Evolutionary conservation across 768 basidiomycete genomes (phyloP), one percentile per base, ranked within the genome.

Genomic region (Suillus clintonianus): DNA sequence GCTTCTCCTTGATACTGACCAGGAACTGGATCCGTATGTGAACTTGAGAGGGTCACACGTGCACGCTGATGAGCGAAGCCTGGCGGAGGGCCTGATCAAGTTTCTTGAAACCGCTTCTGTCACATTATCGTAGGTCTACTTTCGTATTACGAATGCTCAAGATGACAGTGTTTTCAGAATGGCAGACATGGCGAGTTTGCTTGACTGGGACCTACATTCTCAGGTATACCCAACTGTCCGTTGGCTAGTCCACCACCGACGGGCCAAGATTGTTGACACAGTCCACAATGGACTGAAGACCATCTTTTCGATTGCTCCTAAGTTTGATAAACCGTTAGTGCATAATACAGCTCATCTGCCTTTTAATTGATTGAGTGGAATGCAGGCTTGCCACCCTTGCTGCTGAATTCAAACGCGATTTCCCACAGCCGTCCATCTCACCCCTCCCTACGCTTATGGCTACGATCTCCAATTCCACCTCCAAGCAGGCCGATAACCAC

Each of bases 141-240:
- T 22, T 56, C 8, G 13, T 39, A 51, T 30, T 48, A 32, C 58
- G 41, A 32, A 47, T 39, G 30, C 19, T 47, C 42, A 9, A 37
- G 30, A 27, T 41, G 43, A 39, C 9, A 57, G 55, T 50, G 64
- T 56, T 30, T 54, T 32, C 66, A 93, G 91, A 51, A 80, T 95
- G 39, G 86, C 86, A 15, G 92, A 94, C 67, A 88, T 95, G 82
- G 90, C 90, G 3, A 88, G 83, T 71, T 72, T 92, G 41, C 78
- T 96, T 45, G 92, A 94, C 62, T 93, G 93, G 87, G 89, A 95
- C 67, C 78, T 94, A 8, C 88, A 94, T 67, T 80, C 85, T 0
- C 93, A 97, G 69, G 83, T 97, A 0, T 92, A 91, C 70, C 92
- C 95, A 0, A 87, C 92, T n/a, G 96, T 97, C 10, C 86, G 94